Evolutionary conservation across 2,329 filamentous ascomycete species (phyloP).

Genomic region (Fusarium caatingaense): DNA sequence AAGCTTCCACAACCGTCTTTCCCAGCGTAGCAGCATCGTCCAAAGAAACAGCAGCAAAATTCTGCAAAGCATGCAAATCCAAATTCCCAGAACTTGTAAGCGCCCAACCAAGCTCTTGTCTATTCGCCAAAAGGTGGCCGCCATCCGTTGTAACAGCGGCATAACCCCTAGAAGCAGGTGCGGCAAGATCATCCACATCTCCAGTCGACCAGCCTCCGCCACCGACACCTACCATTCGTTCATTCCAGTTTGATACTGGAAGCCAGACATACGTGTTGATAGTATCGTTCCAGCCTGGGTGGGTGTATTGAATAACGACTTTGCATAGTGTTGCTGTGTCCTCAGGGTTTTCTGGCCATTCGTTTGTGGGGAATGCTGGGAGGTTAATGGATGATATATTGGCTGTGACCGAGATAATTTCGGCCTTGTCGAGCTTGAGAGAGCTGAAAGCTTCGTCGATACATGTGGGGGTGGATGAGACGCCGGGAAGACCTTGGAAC

Average conservation of each 20-base stretch:
- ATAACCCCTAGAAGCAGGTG: conserved; percentile 13
- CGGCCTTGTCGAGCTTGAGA: not conserved
- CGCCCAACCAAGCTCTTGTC: conserved; percentile 23
- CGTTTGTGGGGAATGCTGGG: not conserved
- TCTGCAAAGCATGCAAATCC: conserved; percentile 43
- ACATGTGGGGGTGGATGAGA: not conserved
- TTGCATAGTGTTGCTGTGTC: conserved; percentile 1
- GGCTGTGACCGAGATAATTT: conserved; percentile 1
- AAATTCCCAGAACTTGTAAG: conserved; percentile 33
- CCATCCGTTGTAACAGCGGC: conserved; percentile 26
- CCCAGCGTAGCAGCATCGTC: conserved; percentile 53
- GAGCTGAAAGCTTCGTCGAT: not conserved
- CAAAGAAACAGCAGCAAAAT: conserved; percentile 44
- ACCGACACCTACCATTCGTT: conserved; percentile 25
- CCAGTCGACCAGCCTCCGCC: conserved; percentile 34
- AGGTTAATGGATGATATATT: not conserved
- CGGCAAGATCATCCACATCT: not conserved
- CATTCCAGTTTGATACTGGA: conserved; percentile 28
- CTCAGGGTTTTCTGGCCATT: conserved; percentile 2
- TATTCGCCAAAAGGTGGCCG: not conserved
- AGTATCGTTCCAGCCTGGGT: conserved; percentile 30
- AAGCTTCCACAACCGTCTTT: conserved; percentile 55
- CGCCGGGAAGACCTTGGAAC: not conserved
- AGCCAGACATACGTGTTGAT: conserved; percentile 26
- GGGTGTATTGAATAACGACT: conserved; percentile 21